Evolutionary conservation across 306 rosid species (phyloP).

Genomic region (Vachellia collinsii): DNA sequence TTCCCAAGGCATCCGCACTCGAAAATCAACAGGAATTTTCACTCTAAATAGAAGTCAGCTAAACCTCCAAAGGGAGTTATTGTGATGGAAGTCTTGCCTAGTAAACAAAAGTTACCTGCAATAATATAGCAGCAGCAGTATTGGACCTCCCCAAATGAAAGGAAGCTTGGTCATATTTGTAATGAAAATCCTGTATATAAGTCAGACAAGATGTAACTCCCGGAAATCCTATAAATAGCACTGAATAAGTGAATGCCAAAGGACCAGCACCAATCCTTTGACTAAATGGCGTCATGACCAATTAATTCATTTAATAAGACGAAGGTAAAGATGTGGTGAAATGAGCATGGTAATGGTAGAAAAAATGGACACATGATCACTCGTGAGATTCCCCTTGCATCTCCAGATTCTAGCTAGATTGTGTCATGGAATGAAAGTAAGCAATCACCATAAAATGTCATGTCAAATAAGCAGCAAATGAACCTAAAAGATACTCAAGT

Average conservation of each 20-base stretch:
- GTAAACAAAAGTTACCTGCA: conserved; percentile 58
- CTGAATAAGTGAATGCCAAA: conserved; percentile 50
- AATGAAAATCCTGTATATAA: conserved; percentile 22
- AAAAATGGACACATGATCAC: conserved; percentile 43
- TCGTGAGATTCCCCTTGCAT: conserved; percentile 40
- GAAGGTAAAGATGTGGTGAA: conserved; percentile 35
- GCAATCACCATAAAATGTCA: conserved; percentile 45
- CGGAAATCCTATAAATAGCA: conserved; percentile 39
- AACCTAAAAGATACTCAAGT: conserved; percentile 33
- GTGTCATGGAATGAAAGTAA: conserved; percentile 49
- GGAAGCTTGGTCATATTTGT: conserved; percentile 51
- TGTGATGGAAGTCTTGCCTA: conserved; percentile 34
- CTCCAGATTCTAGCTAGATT: conserved; percentile 41
- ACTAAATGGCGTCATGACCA: conserved; percentile 45
- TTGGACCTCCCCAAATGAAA: conserved; percentile 54
- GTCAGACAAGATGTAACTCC: conserved; percentile 44
- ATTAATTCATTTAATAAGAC: conserved; percentile 27
- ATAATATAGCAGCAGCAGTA: conserved; percentile 55
- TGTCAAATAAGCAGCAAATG: conserved; percentile 45
- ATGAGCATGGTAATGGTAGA: conserved; percentile 55
- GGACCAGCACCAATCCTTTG: conserved; percentile 45
- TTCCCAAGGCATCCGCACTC: conserved; percentile 36
- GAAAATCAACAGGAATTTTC: conserved; percentile 37
- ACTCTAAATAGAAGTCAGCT: conserved; percentile 21
- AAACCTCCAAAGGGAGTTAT: conserved; percentile 1